Percentiles rank a stretch among this genome's conserved stretches.
phyloP scores from a whole-genome alignment of 1,284 basidiomycete genomes.

The Moniliella sp. region DNA sequence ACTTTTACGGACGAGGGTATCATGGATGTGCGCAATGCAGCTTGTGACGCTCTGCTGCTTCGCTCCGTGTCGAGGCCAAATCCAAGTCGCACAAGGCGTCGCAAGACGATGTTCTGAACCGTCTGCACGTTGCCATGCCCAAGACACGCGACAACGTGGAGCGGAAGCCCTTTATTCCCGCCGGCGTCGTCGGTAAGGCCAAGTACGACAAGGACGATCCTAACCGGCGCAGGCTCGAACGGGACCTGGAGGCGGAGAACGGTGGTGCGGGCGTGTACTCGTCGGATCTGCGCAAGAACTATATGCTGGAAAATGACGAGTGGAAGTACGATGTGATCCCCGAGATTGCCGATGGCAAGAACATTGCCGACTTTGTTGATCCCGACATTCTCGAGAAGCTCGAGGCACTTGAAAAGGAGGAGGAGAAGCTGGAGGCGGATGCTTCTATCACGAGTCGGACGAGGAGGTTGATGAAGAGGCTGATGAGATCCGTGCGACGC shows the following conservation, averaged over 20 bases:
- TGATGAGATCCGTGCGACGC: conserved; percentile 59
- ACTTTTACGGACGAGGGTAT: conserved; percentile 32
- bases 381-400: conserved; percentile 93
- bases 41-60: conserved; percentile 26
- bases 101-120: conserved; percentile 16
- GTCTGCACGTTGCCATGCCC: conserved; percentile 27
- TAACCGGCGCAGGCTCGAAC: conserved; percentile 16
- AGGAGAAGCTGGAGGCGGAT: conserved; percentile 79
- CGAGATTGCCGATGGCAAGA: conserved; percentile 94
- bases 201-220: conserved; percentile 27
- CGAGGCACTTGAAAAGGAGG: conserved; percentile 83
- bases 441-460: conserved; percentile 67
- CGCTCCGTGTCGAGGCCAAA: conserved; percentile 28
- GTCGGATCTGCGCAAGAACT: conserved; percentile 43
- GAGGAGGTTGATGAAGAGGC: conserved; percentile 46
- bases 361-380: conserved; percentile 94
- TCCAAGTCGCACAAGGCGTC: conserved; percentile 26
- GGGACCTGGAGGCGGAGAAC: conserved; percentile 28
- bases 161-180: conserved; percentile 19
- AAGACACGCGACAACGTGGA: conserved; percentile 24
- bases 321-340: conserved; percentile 94
- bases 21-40: conserved; percentile 25
- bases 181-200: conserved; percentile 3
- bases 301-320: conserved; percentile 65
- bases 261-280: conserved; percentile 32